Evolutionary conservation across 2,329 filamentous ascomycete species (phyloP), one percentile per base, ranked within the genome.

Genomic region (Furcasterigmium furcatum): DNA sequence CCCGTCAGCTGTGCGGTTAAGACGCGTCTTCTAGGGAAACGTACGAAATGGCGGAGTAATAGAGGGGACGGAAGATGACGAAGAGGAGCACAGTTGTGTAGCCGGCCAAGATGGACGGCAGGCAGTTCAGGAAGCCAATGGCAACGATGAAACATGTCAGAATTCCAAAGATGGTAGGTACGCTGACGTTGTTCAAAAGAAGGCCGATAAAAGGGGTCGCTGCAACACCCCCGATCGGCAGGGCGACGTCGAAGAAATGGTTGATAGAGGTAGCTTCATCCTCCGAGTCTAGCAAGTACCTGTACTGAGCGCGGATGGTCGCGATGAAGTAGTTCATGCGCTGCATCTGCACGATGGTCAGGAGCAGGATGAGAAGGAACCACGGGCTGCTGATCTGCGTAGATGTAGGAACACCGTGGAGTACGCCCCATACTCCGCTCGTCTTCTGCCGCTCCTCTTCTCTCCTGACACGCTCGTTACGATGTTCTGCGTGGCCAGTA

Each of bases 311-410:
- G 6, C 82, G 72, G 41, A 87, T 78, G 1, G 84, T 87, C 1
- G 85, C 83, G 41, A 88, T 84, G 55, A 50, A 48, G 62, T 87
- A 88, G 63, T 90, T 90, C 77, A 90, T 89, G 7, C 79, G 72
- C 22, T 79, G 68, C 76, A 80, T 81, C 55, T 80, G 76, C 3
- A 80, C 56, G 2, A 79, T 66, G 0, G 70, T 89, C 56, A 89
- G 80, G 5, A 84, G 57, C 0, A 85, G 75, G 41, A 90, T 81
- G n/a, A 90, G 73, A 12, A 84, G 66, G 62, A 87, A 90, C 84
- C 85, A 90, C 0, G 80, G 79, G 2, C 81, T 82, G 25, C 67
- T 63, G 61, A 90, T 85, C 62, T 91, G 87, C 47, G 77, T 62
- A 5, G 74, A 60, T 1, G 84, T 83, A 2, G 83, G 76, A 40